Base-by-base conservation (phyloP, 495 filamentous ascomycete genomes). In the Xylaria longipes region DNA sequence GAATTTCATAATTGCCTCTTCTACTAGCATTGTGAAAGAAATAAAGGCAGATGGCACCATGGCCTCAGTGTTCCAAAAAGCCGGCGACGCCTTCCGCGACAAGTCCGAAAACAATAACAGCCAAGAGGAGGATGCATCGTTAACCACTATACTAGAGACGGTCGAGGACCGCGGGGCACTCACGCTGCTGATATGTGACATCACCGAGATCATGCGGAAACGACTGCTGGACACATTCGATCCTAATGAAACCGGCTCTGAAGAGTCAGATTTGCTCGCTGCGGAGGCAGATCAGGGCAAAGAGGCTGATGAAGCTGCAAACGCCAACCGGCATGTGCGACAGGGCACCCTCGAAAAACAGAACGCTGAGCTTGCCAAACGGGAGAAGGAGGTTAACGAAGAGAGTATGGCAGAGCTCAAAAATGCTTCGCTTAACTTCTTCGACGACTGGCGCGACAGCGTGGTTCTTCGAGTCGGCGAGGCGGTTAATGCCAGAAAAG, bases 381-480 rank as follows among this genome's bases (percentile, higher is more conserved):
- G 73, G 20, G 81, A 82, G 63, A 66, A 79, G 45, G 81, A 84
- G 67, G 71, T 82, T n/a, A 76, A 72, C 20, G 73, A 77, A 41
- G 78, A 78, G 65, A 77, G 80, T 37, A 81, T 81, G 74, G 68
- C 77, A 9, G 77, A 79, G 61, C 70, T 85, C 39, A 79, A 77
- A 46, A 72, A 71, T 1, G 72, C 68, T 41, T 72, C 71, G 2
- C 77, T 93, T 43, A 76, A 82, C 1, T 85, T 84, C 74, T 91
- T 91, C 74, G 90, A 92, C 65, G 85, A 88, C 45, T 93, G 91
- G 91, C 81, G 88, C 68, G 86, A 88, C 37, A 78, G 80, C 15
- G 87, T 93, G 1, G 80, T 92, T 35, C 78, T 87, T 35, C 85
- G 91, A 3, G 84, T 93, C 25, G 90, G 89, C 35, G 85, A 91